These are phyloP conservation scores for Myotisia sp. DNA, from an alignment of 2,329 filamentous ascomycete genomes.

Conservation along the genomic window DNA sequence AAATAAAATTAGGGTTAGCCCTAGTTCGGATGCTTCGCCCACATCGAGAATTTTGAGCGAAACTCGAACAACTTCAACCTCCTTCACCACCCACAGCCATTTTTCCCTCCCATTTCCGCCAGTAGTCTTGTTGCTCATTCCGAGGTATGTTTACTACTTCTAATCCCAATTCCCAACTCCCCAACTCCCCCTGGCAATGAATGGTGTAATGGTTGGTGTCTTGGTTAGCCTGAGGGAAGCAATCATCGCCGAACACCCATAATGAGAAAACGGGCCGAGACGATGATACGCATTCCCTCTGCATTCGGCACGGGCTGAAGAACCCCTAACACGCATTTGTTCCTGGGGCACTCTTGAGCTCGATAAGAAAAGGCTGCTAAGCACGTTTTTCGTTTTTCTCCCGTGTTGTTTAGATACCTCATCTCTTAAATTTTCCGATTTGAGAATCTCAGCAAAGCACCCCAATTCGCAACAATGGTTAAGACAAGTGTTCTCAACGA, in stretches of 20 bases:
- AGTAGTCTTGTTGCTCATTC: too few species aligned
- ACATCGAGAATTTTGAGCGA: too few species aligned
- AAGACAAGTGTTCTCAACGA: conserved; percentile 99
- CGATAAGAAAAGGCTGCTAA: conserved; percentile 42
- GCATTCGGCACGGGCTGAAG: conserved; percentile 48
- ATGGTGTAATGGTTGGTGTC: too few species aligned
- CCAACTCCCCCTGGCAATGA: too few species aligned
- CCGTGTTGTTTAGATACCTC: conserved; percentile 42
- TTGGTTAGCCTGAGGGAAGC: conserved; percentile 31
- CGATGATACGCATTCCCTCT: conserved; percentile 32
- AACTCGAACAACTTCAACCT: too few species aligned
- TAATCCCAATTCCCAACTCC: too few species aligned
- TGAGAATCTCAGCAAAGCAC: conserved; percentile 36
- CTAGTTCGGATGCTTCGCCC: too few species aligned
- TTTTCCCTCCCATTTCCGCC: too few species aligned
- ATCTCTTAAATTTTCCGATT: conserved; percentile 32
- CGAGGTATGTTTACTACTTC: too few species aligned
- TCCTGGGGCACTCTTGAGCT: conserved; percentile 51
- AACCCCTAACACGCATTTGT: conserved; percentile 36
- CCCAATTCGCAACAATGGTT: conserved; percentile 73
- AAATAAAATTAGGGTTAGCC: too few species aligned
- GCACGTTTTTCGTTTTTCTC: conserved; percentile 29
- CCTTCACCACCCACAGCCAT: too few species aligned
- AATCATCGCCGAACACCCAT: conserved; percentile 22
- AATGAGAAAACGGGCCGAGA: conserved; percentile 5